Evolutionary conservation across 495 filamentous ascomycete species (phyloP).

Genomic region (Apiosordaria backusii): DNA sequence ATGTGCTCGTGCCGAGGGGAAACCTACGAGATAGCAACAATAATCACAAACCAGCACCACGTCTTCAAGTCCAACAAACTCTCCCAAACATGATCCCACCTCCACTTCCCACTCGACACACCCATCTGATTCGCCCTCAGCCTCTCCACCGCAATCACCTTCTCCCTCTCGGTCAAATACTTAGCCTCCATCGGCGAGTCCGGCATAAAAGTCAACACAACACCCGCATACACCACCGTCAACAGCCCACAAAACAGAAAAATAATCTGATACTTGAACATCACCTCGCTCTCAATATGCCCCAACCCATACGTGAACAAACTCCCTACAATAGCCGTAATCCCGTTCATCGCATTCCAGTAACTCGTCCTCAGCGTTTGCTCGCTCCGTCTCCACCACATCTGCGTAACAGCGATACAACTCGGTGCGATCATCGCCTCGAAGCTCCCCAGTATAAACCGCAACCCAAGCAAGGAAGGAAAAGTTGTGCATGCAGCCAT

Average conservation of each 20-base stretch:
- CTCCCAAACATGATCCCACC: conserved; percentile 53
- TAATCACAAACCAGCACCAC: conserved; percentile 62
- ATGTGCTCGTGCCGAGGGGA: background rate
- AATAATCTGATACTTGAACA: conserved; percentile 59
- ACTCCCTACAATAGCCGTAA: conserved; percentile 46
- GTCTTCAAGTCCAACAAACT: conserved; percentile 62
- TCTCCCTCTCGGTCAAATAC: conserved; percentile 57
- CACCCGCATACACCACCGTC: conserved; percentile 42
- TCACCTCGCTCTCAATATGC: conserved; percentile 50
- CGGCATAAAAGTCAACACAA: conserved; percentile 49
- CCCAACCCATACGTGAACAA: conserved; percentile 58
- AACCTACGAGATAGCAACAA: conserved; percentile 45
- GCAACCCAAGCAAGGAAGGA: conserved; percentile 40
- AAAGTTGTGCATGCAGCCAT: conserved; percentile 45
- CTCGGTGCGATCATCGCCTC: conserved; percentile 46
- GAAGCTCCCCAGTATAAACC: conserved; percentile 43
- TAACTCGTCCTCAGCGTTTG: conserved; percentile 50
- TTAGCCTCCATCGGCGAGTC: conserved; percentile 59
- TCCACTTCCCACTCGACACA: conserved; percentile 41
- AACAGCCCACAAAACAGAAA: conserved; percentile 53
- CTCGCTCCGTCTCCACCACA: conserved; percentile 53
- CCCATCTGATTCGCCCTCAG: conserved; percentile 47
- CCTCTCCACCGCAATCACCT: conserved; percentile 57
- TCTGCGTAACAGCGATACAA: conserved; percentile 52
- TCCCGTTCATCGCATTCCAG: conserved; percentile 53